Evolutionary conservation across 176 grass and related monocot genomes (phyloP).

Genomic region (Rhynchospora pubera): DNA sequence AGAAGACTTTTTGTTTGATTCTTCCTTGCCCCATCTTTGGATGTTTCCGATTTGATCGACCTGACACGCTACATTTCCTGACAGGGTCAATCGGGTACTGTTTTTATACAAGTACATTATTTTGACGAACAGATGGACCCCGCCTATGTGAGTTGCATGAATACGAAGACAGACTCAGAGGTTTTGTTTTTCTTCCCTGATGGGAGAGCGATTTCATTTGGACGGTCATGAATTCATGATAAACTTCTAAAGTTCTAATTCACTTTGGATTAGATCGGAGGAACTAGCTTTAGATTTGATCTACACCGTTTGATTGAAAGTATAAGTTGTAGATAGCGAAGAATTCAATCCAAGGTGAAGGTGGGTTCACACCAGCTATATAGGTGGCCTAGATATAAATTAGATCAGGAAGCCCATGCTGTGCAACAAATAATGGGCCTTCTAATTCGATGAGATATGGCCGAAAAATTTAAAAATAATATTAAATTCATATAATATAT

Average conservation of each 20-base stretch:
- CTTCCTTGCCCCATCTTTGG: not conserved
- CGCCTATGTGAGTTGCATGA: not conserved
- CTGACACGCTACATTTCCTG: slow-evolving; percentile 5
- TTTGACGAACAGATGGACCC: not conserved
- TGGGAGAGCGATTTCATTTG: no score
- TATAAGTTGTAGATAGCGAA: no score
- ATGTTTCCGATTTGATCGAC: not conserved
- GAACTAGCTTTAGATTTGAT: no score
- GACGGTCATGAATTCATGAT: no score
- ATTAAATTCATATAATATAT: no score
- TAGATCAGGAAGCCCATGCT: not conserved
- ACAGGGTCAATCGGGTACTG: not conserved
- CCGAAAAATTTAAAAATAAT: no score
- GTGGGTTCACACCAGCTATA: not conserved
- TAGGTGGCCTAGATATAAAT: not conserved
- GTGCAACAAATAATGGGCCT: not conserved
- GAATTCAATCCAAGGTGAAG: not conserved
- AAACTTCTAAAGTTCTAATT: no score
- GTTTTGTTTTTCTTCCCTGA: no score
- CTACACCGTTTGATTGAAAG: no score
- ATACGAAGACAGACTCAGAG: not conserved
- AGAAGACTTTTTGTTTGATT: not conserved
- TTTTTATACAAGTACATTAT: not conserved
- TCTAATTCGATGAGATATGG: no score
- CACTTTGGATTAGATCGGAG: no score